Percentiles rank a stretch among this genome's conserved stretches.
phyloP scores from a whole-genome alignment of 2,329 filamentous ascomycete genomes.

The Tolypocladium endophyticum region DNA sequence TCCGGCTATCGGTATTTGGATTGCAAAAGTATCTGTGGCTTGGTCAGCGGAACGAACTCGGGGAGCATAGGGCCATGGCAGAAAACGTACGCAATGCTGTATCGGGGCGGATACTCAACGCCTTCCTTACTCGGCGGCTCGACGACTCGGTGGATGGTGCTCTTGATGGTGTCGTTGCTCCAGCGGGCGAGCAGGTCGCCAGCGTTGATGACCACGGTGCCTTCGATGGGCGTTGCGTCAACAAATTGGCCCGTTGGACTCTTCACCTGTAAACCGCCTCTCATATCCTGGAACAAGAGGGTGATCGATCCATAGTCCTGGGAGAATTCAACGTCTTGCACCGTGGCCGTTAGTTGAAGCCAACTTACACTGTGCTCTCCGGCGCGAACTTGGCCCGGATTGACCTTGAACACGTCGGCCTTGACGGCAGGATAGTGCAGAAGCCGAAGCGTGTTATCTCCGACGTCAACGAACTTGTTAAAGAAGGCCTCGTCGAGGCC shows the following conservation, averaged over 20 bases:
- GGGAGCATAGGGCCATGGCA: neutral
- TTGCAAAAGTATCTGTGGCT: slow-evolving; percentile 68
- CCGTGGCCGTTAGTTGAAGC: neutral
- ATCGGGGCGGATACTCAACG: slow-evolving; percentile 60
- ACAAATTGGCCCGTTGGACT: slow-evolving; percentile 70
- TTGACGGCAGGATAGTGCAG: slow-evolving; percentile 66
- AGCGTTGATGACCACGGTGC: slow-evolving; percentile 79
- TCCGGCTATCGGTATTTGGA: slow-evolving; percentile 64
- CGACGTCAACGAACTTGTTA: slow-evolving; percentile 59
- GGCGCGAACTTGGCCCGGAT: slow-evolving; percentile 61
- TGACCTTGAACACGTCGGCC: slow-evolving; percentile 53
- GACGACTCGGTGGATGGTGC: slow-evolving; percentile 81
- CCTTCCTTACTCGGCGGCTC: slow-evolving; percentile 58
- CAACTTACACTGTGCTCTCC: slow-evolving; percentile 56
- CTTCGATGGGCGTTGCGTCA: slow-evolving; percentile 70
- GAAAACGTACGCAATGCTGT: slow-evolving; percentile 65
- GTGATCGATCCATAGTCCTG: slow-evolving; percentile 51
- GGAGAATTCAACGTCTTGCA: neutral
- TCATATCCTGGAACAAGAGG: slow-evolving; percentile 49
- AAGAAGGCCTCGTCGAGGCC: slow-evolving; percentile 63
- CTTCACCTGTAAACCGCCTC: slow-evolving; percentile 47
- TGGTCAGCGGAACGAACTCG: neutral
- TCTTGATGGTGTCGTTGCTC: slow-evolving; percentile 87
- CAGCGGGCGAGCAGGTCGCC: slow-evolving; percentile 78
- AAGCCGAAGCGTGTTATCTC: slow-evolving; percentile 62